Evolutionary conservation across 2,329 filamentous ascomycete genomes (phyloP).

Genomic region (Plectosphaerella cucumerina): DNA sequence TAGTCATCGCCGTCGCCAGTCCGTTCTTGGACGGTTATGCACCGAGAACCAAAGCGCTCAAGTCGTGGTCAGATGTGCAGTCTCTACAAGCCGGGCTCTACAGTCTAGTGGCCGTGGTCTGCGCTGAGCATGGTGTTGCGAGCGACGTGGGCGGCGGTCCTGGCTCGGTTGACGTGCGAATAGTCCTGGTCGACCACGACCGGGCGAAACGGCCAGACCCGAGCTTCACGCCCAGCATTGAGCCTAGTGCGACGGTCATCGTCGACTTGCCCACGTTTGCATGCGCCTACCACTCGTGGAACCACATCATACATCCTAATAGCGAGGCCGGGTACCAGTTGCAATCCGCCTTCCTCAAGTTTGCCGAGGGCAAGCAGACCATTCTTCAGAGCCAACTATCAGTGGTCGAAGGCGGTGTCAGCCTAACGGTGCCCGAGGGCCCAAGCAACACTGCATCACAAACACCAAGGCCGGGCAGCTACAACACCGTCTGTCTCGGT

Average conservation of each 20-base stretch:
- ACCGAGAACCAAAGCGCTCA: constrained; percentile 43
- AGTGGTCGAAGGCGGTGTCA: constrained; percentile 48
- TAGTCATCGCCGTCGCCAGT: constrained; percentile 56
- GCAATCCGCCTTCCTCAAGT: constrained; percentile 41
- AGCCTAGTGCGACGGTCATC: constrained; percentile 41
- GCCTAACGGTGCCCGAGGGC: constrained; percentile 26
- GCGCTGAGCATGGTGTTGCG: constrained; percentile 55
- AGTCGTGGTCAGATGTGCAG: constrained; percentile 66
- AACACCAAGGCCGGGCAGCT: constrained; percentile 9
- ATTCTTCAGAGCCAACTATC: constrained; percentile 47
- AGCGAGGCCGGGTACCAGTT: constrained; percentile 60
- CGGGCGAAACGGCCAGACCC: constrained; percentile 29
- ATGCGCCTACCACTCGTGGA: constrained; percentile 55
- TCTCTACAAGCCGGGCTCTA: constrained; percentile 74
- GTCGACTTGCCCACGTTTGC: constrained; percentile 50
- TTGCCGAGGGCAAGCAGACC: constrained; percentile 41
- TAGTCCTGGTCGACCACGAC: constrained; percentile 62
- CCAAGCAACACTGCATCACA: constrained; percentile 3
- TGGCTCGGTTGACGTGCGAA: constrained; percentile 69
- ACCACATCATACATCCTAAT: constrained; percentile 60
- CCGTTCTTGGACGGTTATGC: constrained; percentile 54
- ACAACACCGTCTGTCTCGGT: constrained; percentile 64
- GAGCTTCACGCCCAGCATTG: constrained; percentile 30
- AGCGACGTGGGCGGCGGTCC: constrained; percentile 51
- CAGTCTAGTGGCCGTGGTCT: constrained; percentile 70